Conservation (phyloP, 352 stramenopile species). For the Phytophthora sp. region DNA sequence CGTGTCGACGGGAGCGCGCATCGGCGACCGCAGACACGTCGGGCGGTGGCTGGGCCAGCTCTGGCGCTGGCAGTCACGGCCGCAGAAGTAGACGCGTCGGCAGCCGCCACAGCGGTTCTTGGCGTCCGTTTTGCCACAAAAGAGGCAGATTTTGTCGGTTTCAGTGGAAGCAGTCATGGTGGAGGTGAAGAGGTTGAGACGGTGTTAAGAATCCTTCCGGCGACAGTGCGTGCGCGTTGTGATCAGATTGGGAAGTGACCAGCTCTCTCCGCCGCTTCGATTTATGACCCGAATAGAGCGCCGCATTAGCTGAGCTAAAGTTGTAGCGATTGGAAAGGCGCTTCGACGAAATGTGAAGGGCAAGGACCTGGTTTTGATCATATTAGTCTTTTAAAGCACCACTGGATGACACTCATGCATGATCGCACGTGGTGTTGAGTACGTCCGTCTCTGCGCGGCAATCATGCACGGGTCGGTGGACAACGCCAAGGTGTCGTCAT, state of each 20-base stretch:
- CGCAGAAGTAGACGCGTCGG: conserved; percentile 76
- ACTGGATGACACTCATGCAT: background rate
- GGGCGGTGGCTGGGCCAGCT: conserved; percentile 67
- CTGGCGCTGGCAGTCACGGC: conserved; percentile 72
- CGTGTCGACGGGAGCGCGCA: background rate
- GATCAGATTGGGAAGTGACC: conserved; percentile 38
- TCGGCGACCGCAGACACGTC: conserved; percentile 34
- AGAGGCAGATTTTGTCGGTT: conserved; percentile 42
- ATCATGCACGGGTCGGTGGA: no score
- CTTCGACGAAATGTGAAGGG: no score
- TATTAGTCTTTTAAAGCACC: background rate
- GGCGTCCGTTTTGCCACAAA: conserved; percentile 48
- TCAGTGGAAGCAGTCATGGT: conserved; percentile 12
- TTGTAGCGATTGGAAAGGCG: background rate
- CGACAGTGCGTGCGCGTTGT: background rate
- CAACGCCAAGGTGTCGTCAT: conserved; percentile 4
- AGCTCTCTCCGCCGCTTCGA: conserved; percentile 15
- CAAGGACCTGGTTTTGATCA: background rate
- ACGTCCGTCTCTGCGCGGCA: conserved; percentile 13
- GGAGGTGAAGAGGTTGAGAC: background rate
- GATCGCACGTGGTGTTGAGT: no score
- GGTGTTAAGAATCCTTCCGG: background rate
- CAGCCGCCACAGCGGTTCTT: conserved; percentile 83
- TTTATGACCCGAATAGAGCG: conserved; percentile 20
- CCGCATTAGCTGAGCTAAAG: no score